Evolutionary conservation across 2,329 filamentous ascomycete species (phyloP).

Genomic region (Dothistroma septosporum): DNA sequence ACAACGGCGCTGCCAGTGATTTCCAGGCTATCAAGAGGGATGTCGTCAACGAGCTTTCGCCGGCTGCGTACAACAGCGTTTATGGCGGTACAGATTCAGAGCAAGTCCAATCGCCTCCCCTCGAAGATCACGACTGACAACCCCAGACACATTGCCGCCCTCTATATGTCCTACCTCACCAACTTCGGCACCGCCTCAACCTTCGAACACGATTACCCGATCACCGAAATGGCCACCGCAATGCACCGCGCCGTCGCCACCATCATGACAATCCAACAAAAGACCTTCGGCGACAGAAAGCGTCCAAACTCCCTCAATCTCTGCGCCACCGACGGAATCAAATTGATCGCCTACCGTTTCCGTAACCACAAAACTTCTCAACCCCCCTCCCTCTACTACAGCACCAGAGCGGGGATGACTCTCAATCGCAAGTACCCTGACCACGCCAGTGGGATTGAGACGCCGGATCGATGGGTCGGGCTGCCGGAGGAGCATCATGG

Average conservation of each 20-base stretch:
- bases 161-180: slow-evolving; percentile 48
- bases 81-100: slow-evolving; percentile 53
- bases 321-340: slow-evolving; percentile 49
- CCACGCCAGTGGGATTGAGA: slow-evolving; percentile 41
- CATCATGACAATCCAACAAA: slow-evolving; percentile 45
- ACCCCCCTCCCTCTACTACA: slow-evolving; percentile 51
- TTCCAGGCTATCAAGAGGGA: slow-evolving; percentile 47
- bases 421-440: slow-evolving; percentile 53
- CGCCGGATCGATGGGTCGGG: slow-evolving; percentile 32
- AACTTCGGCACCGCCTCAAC: slow-evolving; percentile 17
- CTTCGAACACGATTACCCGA: slow-evolving; percentile 40
- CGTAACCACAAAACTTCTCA: slow-evolving; percentile 51
- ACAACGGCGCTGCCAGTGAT: slow-evolving; percentile 51
- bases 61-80: slow-evolving; percentile 48
- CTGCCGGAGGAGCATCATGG: slow-evolving; percentile 42
- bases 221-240: slow-evolving; percentile 43
- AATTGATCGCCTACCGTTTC: slow-evolving; percentile 50
- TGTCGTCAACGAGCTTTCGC: slow-evolving; percentile 43
- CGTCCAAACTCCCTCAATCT: slow-evolving; percentile 52
- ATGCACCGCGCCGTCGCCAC: slow-evolving; percentile 43
- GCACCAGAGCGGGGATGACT: slow-evolving; percentile 46
- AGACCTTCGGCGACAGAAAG: slow-evolving; percentile 39
- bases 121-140: neutral
- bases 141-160: slow-evolving; percentile 41
- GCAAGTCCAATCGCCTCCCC: slow-evolving; percentile 25